Evolutionary conservation across 2,329 filamentous ascomycete species (phyloP).

Genomic region (Talaromyces sp.): DNA sequence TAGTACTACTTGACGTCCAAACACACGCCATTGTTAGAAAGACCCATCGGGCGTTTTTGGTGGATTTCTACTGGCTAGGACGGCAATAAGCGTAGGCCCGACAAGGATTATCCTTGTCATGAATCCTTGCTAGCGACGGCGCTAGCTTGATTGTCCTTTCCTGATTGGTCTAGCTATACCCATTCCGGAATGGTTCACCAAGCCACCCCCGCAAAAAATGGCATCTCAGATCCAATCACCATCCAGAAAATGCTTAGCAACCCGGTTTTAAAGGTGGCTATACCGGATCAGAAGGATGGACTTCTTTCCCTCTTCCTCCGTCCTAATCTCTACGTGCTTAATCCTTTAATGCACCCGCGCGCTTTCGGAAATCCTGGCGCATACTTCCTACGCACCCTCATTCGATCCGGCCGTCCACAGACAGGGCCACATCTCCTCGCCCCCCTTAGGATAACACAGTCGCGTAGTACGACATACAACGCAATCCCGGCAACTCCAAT

Average conservation of each 20-base stretch:
- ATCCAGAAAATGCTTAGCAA: neutral
- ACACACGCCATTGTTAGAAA: neutral
- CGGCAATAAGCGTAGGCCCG: neutral
- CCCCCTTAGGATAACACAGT: neutral
- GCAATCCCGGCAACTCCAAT: neutral
- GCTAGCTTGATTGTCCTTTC: neutral
- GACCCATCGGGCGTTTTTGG: neutral
- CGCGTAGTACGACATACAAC: neutral
- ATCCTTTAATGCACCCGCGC: neutral
- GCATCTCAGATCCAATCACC: neutral
- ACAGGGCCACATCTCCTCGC: neutral
- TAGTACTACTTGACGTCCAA: neutral
- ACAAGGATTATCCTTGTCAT: neutral
- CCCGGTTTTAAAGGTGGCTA: neutral
- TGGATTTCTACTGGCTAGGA: neutral
- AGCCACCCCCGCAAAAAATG: neutral
- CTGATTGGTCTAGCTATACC: neutral
- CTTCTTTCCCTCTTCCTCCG: neutral
- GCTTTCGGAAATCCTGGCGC: slow-evolving; percentile 9
- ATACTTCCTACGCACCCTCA: slow-evolving; percentile 10
- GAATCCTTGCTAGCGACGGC: neutral
- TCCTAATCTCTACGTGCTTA: neutral
- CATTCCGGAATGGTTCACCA: neutral
- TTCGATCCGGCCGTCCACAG: neutral
- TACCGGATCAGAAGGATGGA: neutral